Conservation (phyloP, 1,284 basidiomycete genomes). For the Heimioporus retisporus region DNA sequence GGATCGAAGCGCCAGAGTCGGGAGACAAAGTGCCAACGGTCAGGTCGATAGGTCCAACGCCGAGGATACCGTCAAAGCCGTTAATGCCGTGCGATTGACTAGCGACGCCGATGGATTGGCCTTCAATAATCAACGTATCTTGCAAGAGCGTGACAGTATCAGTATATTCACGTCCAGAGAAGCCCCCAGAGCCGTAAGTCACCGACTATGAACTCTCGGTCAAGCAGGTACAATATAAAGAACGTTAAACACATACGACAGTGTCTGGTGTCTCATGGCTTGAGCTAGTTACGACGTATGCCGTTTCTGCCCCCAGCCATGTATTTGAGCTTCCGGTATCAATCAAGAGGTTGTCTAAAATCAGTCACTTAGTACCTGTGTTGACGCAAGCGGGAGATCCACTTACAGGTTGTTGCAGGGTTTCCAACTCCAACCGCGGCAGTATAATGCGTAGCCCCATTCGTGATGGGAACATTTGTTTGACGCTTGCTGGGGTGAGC, state of each 20-base stretch:
- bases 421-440: no score
- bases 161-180: conserved; percentile 60
- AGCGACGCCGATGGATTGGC: conserved; percentile 65
- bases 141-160: conserved; percentile 63
- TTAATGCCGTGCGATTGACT: conserved; percentile 51
- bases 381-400: no score
- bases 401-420: no score
- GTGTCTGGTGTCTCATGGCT: conserved; percentile 53
- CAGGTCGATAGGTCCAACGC: conserved; percentile 63
- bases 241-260: conserved; percentile 39
- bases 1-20: conserved; percentile 21
- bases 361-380: no score
- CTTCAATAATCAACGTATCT: conserved; percentile 55
- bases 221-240: neutral
- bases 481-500: no score
- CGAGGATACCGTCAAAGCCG: conserved; percentile 65
- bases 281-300: conserved; percentile 51
- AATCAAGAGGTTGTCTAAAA: no score
- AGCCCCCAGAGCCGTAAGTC: conserved; percentile 60
- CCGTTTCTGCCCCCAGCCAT: neutral
- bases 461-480: no score
- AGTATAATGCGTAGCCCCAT: no score
- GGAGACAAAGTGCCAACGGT: conserved; percentile 48
- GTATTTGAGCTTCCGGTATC: no score
- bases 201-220: neutral